phyloP scores from a whole-genome alignment of 1,284 basidiomycete genomes.

The Ceratorhiza oryzae-sativae region DNA sequence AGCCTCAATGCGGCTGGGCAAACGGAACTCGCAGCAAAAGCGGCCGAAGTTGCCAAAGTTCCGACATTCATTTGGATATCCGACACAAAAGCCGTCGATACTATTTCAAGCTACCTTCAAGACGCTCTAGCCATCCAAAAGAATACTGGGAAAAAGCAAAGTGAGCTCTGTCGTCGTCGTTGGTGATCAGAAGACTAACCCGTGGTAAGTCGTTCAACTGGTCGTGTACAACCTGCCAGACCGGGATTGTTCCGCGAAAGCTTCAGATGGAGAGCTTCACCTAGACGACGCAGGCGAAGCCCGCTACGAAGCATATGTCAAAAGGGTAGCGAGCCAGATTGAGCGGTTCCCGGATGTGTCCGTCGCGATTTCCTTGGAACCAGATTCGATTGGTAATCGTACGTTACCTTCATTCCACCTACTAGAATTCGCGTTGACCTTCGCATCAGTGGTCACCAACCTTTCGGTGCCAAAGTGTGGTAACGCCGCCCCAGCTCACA shows the following conservation, averaged over 20 bases:
- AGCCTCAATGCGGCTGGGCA: conserved; percentile 34
- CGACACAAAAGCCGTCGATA: conserved; percentile 22
- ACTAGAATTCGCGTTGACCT: not conserved
- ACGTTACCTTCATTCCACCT: not conserved
- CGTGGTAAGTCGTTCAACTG: conserved; percentile 37
- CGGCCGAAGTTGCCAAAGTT: conserved; percentile 40
- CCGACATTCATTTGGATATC: conserved; percentile 42
- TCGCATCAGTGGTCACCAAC: conserved; percentile 41
- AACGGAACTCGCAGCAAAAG: conserved; percentile 36
- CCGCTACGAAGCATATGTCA: conserved; percentile 41
- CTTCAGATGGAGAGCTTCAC: conserved; percentile 39
- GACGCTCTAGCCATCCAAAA: conserved; percentile 34
- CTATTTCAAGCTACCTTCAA: conserved; percentile 36
- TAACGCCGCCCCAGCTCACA: conserved; percentile 42
- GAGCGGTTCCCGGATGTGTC: conserved; percentile 41
- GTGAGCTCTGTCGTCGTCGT: not conserved
- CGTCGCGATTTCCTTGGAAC: conserved; percentile 41
- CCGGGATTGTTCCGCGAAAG: conserved; percentile 44
- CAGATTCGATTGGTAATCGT: conserved; percentile 43
- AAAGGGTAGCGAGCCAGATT: conserved; percentile 39
- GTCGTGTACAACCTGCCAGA: conserved; percentile 43
- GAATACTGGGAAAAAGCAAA: conserved; percentile 37
- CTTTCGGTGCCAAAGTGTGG: conserved; percentile 41
- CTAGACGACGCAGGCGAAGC: conserved; percentile 40
- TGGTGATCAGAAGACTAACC: not conserved